Base-by-base conservation (phyloP, 441 rosid genomes). In the Eutrema salsugineum region DNA sequence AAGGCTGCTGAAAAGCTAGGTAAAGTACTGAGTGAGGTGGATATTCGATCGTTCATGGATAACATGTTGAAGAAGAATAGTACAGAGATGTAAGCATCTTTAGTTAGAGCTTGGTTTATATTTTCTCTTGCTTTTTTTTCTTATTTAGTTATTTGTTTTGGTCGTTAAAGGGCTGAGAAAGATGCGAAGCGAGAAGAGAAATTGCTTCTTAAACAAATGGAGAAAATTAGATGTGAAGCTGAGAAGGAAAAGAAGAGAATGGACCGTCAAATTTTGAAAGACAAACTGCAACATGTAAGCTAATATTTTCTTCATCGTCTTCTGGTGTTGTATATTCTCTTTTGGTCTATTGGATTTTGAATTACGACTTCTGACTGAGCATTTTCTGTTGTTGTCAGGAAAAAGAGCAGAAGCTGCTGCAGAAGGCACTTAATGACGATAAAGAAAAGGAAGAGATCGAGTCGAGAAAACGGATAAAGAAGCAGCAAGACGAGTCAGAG, bases 401-500 rank as follows among this genome's bases (percentile, higher is more conserved):
- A 75, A 91, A 84, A 63, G 97, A 86, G 83, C 83, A 68, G 71
- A 91, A 83, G 79, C 43, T 83, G 40, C 66, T 84, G 73, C 92
- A 81, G 54, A 94, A 83, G 66, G 84, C 84, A 60, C 85, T 83
- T 61, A 82, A 74, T 61, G 91, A 80, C 27, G 91, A 88, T 43
- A 82, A 83, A 70, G 88, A 85, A 35, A 94, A 85, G 56, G 94
- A 84, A 68, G 93, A 85, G 62, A 50, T 63, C 39, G 99, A 88
- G 79, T 78, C 76, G 71, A 81, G 78, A 78, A 91, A 80, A 68
- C 86, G 83, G 50, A 59, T 78, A 22, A 84, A 76, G 70, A 92
- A 88, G 83, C 91, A 86, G 80, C 92, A 91, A 75, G 95, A 88
- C 69, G 98, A 90, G 75, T 83, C 83, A 61, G 90, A 89, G 72